Conservation (phyloP, 2,329 filamentous ascomycete genomes). For the Zymoseptoria brevis region DNA sequence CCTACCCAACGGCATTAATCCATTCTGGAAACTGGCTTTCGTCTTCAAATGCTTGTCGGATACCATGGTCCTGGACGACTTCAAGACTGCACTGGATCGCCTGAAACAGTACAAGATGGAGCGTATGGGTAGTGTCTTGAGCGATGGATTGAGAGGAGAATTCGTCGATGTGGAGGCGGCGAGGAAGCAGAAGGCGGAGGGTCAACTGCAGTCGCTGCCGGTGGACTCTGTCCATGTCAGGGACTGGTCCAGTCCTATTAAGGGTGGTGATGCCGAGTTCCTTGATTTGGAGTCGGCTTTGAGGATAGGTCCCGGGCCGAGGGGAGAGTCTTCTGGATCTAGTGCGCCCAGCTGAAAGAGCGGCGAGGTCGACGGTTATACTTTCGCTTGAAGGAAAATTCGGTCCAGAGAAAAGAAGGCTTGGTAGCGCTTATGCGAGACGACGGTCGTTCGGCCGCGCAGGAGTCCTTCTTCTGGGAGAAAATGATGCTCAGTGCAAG, state of each 20-base stretch:
- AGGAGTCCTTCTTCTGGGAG: no score
- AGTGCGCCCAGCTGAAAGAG: not conserved
- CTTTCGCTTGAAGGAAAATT: not conserved
- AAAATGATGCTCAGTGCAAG: no score
- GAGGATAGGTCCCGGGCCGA: not conserved
- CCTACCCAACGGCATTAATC: conserved; percentile 50
- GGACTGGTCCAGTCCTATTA: not conserved
- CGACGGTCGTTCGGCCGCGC: no score
- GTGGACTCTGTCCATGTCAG: not conserved
- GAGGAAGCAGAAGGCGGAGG: conserved; percentile 13
- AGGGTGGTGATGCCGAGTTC: not conserved
- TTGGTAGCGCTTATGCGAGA: not conserved
- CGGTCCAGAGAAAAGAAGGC: not conserved
- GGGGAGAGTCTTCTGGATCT: not conserved
- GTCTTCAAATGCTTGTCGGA: conserved; percentile 62
- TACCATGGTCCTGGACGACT: conserved; percentile 59
- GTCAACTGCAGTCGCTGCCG: not conserved
- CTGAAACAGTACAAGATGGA: conserved; percentile 39
- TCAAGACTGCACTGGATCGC: conserved; percentile 51
- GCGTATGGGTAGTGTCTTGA: conserved; percentile 21
- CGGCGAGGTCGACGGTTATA: not conserved
- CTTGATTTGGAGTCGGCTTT: not conserved
- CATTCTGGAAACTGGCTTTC: conserved; percentile 57
- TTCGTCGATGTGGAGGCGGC: conserved; percentile 22
- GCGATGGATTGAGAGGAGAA: conserved; percentile 21